These are phyloP conservation scores for Pontederia crassipes DNA, from an alignment of 176 grass and related monocot species.

Conservation along the genomic window DNA sequence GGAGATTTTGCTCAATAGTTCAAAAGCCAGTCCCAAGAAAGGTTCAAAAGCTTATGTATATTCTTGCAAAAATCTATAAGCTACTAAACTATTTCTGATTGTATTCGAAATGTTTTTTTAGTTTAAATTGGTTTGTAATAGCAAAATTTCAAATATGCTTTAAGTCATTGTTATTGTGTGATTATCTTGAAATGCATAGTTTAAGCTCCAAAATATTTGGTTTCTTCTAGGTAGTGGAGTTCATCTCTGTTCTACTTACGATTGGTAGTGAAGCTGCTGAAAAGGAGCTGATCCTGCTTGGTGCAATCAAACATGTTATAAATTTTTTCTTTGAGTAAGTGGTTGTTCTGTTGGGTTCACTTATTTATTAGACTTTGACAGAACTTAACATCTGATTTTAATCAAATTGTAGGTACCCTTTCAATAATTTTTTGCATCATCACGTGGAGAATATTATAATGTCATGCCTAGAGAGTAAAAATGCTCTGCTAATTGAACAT, in stretches of 20 bases:
- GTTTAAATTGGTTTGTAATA: neutral
- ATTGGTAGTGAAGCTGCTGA: slow-evolving; percentile 83
- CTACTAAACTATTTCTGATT: too few relatives aligned
- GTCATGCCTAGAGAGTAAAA: slow-evolving; percentile 86
- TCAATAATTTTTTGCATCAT: slow-evolving; percentile 97
- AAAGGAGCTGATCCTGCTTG: slow-evolving; percentile 49
- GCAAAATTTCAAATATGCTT: slow-evolving; percentile 1
- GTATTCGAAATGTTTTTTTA: too few relatives aligned
- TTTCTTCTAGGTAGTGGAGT: slow-evolving; percentile 89
- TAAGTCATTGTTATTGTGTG: slow-evolving; percentile 14
- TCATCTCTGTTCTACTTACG: slow-evolving; percentile 84
- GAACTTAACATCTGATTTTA: neutral
- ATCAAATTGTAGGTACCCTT: slow-evolving; percentile 62
- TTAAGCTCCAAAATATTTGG: slow-evolving; percentile 20
- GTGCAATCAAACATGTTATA: slow-evolving; percentile 63
- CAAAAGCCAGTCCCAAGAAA: too few relatives aligned
- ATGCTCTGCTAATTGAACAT: slow-evolving; percentile 46
- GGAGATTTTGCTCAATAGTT: too few relatives aligned
- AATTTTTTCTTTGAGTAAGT: slow-evolving; percentile 99
- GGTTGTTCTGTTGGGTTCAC: neutral
- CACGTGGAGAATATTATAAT: slow-evolving; percentile 76
- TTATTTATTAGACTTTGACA: slow-evolving; percentile 3
- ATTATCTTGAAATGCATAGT: slow-evolving; percentile 8
- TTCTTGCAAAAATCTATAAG: too few relatives aligned
- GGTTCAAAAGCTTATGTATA: too few relatives aligned